Percentiles rank a stretch among this genome's conserved stretches.
These are phyloP conservation scores for Peronospora belbahrii DNA, from an alignment of 352 stramenopile species.

Conservation along the genomic window DNA sequence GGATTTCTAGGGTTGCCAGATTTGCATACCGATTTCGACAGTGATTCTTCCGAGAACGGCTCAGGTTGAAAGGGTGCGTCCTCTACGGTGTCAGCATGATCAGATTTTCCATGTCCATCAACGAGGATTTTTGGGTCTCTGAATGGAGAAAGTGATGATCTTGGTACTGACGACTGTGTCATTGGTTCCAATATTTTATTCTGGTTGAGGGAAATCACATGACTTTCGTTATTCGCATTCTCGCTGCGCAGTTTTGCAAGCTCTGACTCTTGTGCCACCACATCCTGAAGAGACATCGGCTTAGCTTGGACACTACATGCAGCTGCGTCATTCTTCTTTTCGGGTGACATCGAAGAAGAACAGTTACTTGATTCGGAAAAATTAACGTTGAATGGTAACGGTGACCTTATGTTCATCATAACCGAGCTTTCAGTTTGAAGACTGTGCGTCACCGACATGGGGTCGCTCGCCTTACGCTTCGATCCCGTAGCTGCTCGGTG, in stretches of 20 bases:
- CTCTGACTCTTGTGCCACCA: constrained; percentile 24
- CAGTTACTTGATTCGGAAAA: constrained; percentile 22
- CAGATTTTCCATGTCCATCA: constrained; percentile 18
- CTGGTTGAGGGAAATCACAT: not conserved
- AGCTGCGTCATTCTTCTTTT: not conserved
- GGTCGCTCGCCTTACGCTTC: constrained; percentile 21
- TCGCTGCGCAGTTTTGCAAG: constrained; percentile 13
- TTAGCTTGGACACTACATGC: constrained; percentile 5
- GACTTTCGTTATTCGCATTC: constrained; percentile 3
- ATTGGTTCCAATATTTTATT: constrained; percentile 11
- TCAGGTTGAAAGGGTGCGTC: constrained; percentile 3
- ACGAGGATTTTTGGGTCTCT: constrained; percentile 6
- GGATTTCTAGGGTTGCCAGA: constrained; percentile 11
- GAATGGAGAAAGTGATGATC: constrained; percentile 5
- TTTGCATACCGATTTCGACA: constrained; percentile 18
- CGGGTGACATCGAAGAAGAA: constrained; percentile 9
- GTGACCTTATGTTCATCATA: constrained; percentile 23
- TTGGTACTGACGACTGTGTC: constrained; percentile 1
- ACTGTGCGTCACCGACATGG: not conserved
- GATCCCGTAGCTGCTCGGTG: constrained; percentile 5
- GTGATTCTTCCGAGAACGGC: constrained; percentile 4
- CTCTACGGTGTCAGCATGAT: constrained; percentile 4
- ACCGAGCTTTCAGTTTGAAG: constrained; percentile 1
- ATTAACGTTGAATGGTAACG: constrained; percentile 22
- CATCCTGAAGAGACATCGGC: constrained; percentile 20